Percentiles rank a stretch among this genome's conserved stretches.
Evolutionary conservation across 2,329 filamentous ascomycete species (phyloP).

Genomic region (Bertia moriformis): DNA sequence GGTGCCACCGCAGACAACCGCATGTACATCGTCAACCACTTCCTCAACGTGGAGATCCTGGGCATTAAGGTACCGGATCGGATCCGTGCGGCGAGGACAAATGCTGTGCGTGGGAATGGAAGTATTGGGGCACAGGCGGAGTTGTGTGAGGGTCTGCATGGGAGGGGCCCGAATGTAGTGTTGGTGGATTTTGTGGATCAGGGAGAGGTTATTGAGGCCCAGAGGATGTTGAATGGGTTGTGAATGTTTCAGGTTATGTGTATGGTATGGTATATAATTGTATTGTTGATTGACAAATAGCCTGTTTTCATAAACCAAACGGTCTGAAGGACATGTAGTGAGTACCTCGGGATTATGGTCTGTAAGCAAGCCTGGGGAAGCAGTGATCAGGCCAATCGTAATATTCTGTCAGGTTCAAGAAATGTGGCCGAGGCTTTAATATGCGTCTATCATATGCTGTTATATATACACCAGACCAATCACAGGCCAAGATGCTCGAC

Average conservation of each 20-base stretch:
- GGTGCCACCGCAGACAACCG: slow-evolving; percentile 19
- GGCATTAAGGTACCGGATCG: slow-evolving; percentile 20
- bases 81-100: slow-evolving; percentile 14
- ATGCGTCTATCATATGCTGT: no score
- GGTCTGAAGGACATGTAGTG: no score
- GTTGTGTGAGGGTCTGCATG: slow-evolving; percentile 11
- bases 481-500: no score
- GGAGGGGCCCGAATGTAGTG: slow-evolving; percentile 11
- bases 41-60: slow-evolving; percentile 15
- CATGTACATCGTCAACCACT: slow-evolving; percentile 30
- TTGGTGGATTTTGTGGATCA: slow-evolving; percentile 27
- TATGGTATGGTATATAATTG: background rate
- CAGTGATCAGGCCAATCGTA: no score
- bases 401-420: no score
- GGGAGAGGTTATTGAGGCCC: slow-evolving; percentile 22
- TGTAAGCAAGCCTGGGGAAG: no score
- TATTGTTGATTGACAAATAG: no score
- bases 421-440: no score
- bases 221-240: slow-evolving; percentile 21
- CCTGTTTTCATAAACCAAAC: no score
- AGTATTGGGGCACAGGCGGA: slow-evolving; percentile 12
- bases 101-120: slow-evolving; percentile 12
- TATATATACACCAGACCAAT: no score
- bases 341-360: no score
- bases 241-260: background rate